Percentiles rank a stretch among this genome's conserved stretches.
These are phyloP conservation scores for Xylariaceae sp. DNA, from an alignment of 2,329 filamentous ascomycete genomes.

Conservation along the genomic window DNA sequence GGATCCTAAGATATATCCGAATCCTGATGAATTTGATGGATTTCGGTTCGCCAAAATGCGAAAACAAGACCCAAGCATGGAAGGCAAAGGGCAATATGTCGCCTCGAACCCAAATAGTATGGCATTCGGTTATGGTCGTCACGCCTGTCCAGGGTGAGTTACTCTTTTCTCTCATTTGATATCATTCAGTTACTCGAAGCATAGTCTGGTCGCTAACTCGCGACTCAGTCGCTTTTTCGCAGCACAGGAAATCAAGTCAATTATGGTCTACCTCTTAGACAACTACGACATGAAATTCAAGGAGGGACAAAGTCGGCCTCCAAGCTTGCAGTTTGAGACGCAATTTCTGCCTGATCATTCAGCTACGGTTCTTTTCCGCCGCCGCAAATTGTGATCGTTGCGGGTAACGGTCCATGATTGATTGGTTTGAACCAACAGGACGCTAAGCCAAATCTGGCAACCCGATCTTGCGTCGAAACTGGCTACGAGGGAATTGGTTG, in stretches of 20 bases:
- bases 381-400: not conserved
- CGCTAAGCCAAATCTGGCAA: too few relatives aligned
- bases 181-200: not conserved
- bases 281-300: constrained; percentile 1
- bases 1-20: constrained; percentile 7
- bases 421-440: too few relatives aligned
- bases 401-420: too few relatives aligned
- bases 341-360: constrained; percentile 4
- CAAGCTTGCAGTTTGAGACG: constrained; percentile 1
- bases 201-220: too few relatives aligned
- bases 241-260: constrained; percentile 3
- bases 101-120: constrained; percentile 2
- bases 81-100: not conserved
- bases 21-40: constrained; percentile 5
- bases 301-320: not conserved
- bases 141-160: constrained; percentile 6
- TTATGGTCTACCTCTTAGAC: constrained; percentile 2
- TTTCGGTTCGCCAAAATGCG: constrained; percentile 3
- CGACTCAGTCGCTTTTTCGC: constrained; percentile 3
- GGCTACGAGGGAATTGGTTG: too few relatives aligned
- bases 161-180: not conserved
- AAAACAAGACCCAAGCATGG: not conserved
- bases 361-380: constrained; percentile 1
- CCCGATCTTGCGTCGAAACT: too few relatives aligned
- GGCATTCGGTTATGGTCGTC: constrained; percentile 5